These are phyloP conservation scores for Xylariaceae sp. DNA, from an alignment of 2,329 filamentous ascomycete species.

Conservation along the genomic window DNA sequence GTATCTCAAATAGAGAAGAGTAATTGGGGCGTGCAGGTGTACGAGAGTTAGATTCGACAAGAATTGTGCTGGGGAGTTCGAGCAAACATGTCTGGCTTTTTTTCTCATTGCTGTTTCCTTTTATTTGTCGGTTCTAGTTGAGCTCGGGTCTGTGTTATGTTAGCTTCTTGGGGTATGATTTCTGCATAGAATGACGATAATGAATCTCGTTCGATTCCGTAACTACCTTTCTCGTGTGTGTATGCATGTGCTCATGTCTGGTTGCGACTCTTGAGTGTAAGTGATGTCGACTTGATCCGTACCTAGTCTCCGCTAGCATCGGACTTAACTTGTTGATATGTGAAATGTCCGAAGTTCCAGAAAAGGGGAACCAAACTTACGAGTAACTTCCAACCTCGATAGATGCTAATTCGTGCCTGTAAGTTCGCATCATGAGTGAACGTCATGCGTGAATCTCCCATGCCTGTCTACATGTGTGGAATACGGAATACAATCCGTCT, in stretches of 20 bases:
- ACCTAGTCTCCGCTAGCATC: no score
- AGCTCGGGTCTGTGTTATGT: background rate
- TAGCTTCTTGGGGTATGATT: background rate
- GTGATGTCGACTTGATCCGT: background rate
- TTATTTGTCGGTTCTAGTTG: background rate
- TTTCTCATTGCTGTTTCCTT: background rate
- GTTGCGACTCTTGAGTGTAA: background rate
- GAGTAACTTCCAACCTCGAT: no score
- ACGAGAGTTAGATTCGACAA: background rate
- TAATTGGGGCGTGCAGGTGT: background rate
- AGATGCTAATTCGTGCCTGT: no score
- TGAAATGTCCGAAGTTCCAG: no score
- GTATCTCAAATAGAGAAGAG: slow-evolving; percentile 44
- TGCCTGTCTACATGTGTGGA: no score
- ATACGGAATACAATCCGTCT: no score
- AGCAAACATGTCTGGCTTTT: background rate
- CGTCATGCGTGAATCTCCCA: no score
- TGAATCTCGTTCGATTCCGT: background rate
- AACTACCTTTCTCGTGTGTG: background rate
- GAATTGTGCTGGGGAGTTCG: background rate
- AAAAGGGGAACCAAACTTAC: no score
- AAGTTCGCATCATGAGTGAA: no score
- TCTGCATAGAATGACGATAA: background rate
- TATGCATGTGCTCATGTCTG: background rate
- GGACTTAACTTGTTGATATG: no score